Evolutionary conservation across 441 rosid species (phyloP), one percentile per base, ranked within the genome.

Genomic region (Erodium trifolium): DNA sequence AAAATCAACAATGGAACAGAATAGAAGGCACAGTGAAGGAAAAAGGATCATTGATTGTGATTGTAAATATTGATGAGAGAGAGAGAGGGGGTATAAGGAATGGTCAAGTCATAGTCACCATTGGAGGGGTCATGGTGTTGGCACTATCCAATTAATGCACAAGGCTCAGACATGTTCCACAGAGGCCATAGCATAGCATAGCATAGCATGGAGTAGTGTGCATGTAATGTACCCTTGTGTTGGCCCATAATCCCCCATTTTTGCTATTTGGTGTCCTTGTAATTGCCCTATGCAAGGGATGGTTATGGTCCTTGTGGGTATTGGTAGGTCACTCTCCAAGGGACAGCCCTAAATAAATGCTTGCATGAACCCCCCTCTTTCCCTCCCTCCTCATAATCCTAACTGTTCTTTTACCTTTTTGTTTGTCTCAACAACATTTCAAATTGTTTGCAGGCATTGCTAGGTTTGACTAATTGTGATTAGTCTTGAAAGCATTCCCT

Each of bases 91-190:
- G 37, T 34, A 34, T 57, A 18, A 17, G 63, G 63, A 57, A 19
- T 57, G 63, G 49, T 43, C 49, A 43, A 43, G 49, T 43, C 49
- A 43, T 43, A 43, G 49, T 43, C 49, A 43, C 49, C 10, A 43
- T 43, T 43, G 11, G 49, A 43, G 49, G 49, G 49, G 49, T 8
- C 49, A 43, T 43, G 49, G 49, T 43, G 73, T 83, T 81, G 87
- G 87, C 87, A 75, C 80, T 79, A 82, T 84, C 85, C 79, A 73
- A 80, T 63, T 80, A 71, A 84, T 82, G 80, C 80, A 6, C 62
- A 16, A 5, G 18, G 19, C 4, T 10, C 9, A 13, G 16, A 53
- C 5, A 53, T 53, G 5, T 53, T 14, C 18, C 5, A 53, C 5
- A 34, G 37, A 34, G 37, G 37, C 37, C 37, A 34, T 34, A 34